Base-by-base conservation (phyloP, 208 protist species). In the Phytomonas sp. region DNA sequence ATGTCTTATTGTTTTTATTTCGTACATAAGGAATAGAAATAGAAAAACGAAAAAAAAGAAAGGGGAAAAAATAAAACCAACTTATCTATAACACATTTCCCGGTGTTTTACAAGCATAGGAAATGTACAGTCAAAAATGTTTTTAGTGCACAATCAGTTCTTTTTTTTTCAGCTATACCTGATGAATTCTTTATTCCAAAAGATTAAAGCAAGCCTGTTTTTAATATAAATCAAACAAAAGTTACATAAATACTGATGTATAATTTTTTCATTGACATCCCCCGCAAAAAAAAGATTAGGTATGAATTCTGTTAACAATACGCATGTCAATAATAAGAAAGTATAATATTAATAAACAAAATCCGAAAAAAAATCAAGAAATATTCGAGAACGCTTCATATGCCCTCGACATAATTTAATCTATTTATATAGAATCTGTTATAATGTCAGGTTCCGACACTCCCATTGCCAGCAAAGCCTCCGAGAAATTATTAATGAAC, bases 361-460 rank as follows among this genome's bases (percentile, higher is more conserved):
- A n/a, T 4, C 2, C 7, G 59, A 65, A 12, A 36, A 65, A 36
- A 65, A 33, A 65, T 10, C 19, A 64, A 23, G 36, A 52, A 65
- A 65, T 6, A 52, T 29, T 65, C 4, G 61, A 60, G 1, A 65
- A 0, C 37, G 19, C 37, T n/a, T 65, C 6, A n/a, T 23, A 65
- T 65, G 36, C 31, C 32, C 60, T 65, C 19, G 7, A 26, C 45
- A 56, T 23, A 56, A 26, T 56, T 56, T 16, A 16, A 67, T 63
- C 31, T 64, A 32, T 23, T 68, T 68, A 87, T 16, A 65, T 66
- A 26, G 84, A 81, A 29, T 91, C 83, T 0, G 81, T 93, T 52
- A 95, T 66, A 32, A 95, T 86, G 69, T 86, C 70, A 4, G 66
- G 56, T 67, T 84, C 76, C n/a, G 71, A 37, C 8, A 91, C 76